Base-by-base conservation (phyloP, 805 yeast genomes). In the Tanozyma kutaoensis region DNA sequence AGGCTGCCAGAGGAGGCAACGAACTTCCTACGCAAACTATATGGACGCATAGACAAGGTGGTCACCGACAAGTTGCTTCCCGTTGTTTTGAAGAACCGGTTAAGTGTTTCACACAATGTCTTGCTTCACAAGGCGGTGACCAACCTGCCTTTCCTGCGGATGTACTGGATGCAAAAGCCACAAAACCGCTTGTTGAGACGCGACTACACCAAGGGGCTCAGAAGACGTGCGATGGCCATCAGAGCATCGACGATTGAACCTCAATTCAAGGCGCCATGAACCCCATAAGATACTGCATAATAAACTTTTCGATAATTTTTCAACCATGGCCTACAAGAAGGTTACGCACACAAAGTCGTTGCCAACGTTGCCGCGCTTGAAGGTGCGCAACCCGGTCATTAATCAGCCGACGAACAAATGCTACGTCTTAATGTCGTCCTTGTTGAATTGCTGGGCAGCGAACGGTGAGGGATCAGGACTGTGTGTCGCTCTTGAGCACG, bases 401-500 rank as follows among this genome's bases (percentile, higher is more conserved):
- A 62, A 65, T 27, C 71, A 70, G 38, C 50, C 63, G 31, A 68
- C 80, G 25, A 74, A 76, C 39, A 73, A 81, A 31, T 85, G 95
- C 51, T 51, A 73, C 33, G 84, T 81, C 30, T 56, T 78, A 36
- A 80, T 86, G 86, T 75, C 91, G 1, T 76, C 81, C 25, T 63
- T 86, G 49, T 60, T 86, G 40, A 81, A 79, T 62, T 86, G 97
- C 58, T 86, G 97, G 97, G 93, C 95, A 3, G 80, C 95, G 14
- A 80, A 82, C 54, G 88, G 93, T 26, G 93, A 84, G 51, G 86
- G 91, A 33, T 59, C 76, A 14, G 56, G 64, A 8, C 64, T 58
- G 25, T 86, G 97, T 54, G 58, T 65, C 14, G 60, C 58, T 6
- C 52, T 81, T 25, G 93, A 77, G 44, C 48, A 52, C 20, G 82